Conservation (phyloP, 208 protist species). For the Acanthamoeba royreba region DNA sequence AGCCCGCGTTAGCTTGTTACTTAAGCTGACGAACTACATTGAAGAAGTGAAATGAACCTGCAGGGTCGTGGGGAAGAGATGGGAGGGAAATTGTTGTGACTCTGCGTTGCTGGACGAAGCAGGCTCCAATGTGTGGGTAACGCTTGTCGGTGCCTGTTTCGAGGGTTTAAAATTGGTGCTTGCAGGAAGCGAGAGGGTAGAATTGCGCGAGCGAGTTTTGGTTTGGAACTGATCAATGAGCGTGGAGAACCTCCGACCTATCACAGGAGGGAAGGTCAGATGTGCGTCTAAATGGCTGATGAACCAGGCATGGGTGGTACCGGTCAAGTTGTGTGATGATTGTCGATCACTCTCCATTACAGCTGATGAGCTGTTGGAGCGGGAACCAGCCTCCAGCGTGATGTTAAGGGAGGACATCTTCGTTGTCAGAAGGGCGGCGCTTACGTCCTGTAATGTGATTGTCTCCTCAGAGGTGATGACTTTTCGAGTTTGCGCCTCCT, state of each 20-base stretch:
- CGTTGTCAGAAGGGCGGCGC: background rate
- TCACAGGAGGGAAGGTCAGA: background rate
- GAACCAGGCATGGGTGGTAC: background rate
- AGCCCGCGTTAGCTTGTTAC: background rate
- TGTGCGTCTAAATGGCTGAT: background rate
- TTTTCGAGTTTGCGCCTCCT: background rate
- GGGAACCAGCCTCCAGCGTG: background rate
- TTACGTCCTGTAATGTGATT: background rate
- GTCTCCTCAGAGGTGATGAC: background rate
- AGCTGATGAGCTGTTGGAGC: background rate
- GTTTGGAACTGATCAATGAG: background rate
- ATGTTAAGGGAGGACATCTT: background rate
- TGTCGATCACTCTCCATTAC: background rate
- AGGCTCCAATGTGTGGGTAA: background rate
- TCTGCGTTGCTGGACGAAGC: background rate
- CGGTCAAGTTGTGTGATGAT: background rate
- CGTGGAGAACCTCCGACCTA: background rate
- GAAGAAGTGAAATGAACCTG: too few relatives aligned
- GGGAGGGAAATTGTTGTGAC: background rate
- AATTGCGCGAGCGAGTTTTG: too few relatives aligned
- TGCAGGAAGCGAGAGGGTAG: too few relatives aligned
- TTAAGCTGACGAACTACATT: too few relatives aligned
- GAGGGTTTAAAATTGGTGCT: too few relatives aligned
- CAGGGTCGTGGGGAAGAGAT: background rate
- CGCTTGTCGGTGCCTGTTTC: background rate